phyloP scores from a whole-genome alignment of 306 rosid species.

The Alnus glutinosa region DNA sequence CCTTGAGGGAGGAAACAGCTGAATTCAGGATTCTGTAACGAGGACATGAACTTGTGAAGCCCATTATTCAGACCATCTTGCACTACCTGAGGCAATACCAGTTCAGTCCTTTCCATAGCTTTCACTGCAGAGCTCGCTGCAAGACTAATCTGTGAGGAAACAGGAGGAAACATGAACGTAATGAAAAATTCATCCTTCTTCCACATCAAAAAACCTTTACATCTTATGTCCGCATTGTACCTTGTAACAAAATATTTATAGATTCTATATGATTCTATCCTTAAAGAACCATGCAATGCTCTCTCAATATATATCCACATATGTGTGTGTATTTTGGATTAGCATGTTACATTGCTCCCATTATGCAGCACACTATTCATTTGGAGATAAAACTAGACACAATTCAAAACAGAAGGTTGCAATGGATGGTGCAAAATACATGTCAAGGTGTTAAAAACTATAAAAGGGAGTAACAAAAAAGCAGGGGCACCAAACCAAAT shows the following conservation, averaged over 20 bases:
- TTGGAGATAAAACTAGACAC: too few relatives aligned
- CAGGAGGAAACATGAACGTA: background rate
- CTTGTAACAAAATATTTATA: background rate
- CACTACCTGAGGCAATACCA: slow-evolving; percentile 35
- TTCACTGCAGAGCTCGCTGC: slow-evolving; percentile 37
- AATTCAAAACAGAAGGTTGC: too few relatives aligned
- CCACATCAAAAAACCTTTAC: background rate
- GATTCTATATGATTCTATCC: background rate
- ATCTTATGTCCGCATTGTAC: background rate
- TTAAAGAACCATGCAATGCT: background rate
- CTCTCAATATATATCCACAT: too few relatives aligned
- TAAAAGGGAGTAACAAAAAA: background rate
- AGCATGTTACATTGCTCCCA: too few relatives aligned
- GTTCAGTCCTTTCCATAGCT: slow-evolving; percentile 44
- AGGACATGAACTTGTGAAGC: slow-evolving; percentile 31
- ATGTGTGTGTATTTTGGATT: too few relatives aligned
- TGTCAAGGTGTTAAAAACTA: too few relatives aligned
- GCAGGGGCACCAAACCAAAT: background rate
- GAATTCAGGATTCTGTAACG: slow-evolving; percentile 20
- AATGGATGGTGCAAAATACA: too few relatives aligned
- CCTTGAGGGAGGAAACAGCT: slow-evolving; percentile 19
- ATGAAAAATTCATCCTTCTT: background rate
- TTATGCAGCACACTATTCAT: too few relatives aligned
- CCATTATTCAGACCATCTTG: slow-evolving; percentile 34
- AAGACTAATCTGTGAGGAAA: slow-evolving; percentile 31